These are phyloP conservation scores for Cordyceps tenuipes DNA, from an alignment of 2,329 filamentous ascomycete species.

Conservation along the genomic window DNA sequence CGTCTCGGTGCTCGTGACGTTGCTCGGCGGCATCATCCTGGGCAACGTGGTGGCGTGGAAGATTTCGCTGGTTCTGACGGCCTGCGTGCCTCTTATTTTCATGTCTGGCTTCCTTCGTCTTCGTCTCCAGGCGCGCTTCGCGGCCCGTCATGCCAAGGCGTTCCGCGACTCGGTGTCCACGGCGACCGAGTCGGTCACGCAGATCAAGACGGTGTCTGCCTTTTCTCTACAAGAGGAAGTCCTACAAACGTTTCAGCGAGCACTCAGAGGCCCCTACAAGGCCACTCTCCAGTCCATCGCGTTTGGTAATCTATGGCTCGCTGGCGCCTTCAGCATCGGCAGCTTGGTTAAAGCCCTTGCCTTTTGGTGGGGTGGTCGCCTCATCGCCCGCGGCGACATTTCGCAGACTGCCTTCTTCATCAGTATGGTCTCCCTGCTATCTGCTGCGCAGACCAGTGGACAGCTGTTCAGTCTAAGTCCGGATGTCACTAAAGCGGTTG, in stretches of 20 bases:
- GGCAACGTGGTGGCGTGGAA: slow-evolving; percentile 63
- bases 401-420: slow-evolving; percentile 52
- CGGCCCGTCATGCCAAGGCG: slow-evolving; percentile 49
- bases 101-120: slow-evolving; percentile 58
- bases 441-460: slow-evolving; percentile 53
- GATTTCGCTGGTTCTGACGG: slow-evolving; percentile 59
- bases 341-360: slow-evolving; percentile 55
- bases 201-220: slow-evolving; percentile 51
- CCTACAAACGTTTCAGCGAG: slow-evolving; percentile 30
- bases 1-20: slow-evolving; percentile 54
- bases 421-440: slow-evolving; percentile 51
- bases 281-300: slow-evolving; percentile 30
- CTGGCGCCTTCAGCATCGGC: slow-evolving; percentile 39
- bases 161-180: slow-evolving; percentile 52
- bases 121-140: slow-evolving; percentile 46
- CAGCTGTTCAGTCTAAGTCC: slow-evolving; percentile 59
- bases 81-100: slow-evolving; percentile 55
- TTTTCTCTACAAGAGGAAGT: slow-evolving; percentile 33
- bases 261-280: slow-evolving; percentile 27
- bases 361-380: slow-evolving; percentile 59
- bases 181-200: slow-evolving; percentile 52
- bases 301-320: slow-evolving; percentile 37
- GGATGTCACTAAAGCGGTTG: slow-evolving; percentile 50
- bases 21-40: slow-evolving; percentile 54
- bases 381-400: slow-evolving; percentile 50